These are phyloP conservation scores for Calonectria hawksworthii DNA, from an alignment of 2,329 filamentous ascomycete genomes.

Conservation along the genomic window DNA sequence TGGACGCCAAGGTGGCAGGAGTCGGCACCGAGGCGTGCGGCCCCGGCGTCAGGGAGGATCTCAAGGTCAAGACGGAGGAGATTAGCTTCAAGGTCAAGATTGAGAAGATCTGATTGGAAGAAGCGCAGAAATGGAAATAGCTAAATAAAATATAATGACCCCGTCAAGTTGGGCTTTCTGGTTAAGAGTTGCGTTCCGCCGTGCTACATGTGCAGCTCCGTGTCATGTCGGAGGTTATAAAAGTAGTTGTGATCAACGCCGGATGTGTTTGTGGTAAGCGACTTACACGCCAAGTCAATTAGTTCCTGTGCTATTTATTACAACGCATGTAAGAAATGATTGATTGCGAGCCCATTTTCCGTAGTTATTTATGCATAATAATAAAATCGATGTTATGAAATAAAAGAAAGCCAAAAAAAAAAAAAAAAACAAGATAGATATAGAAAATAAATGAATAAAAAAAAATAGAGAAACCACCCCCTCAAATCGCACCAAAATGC, in stretches of 20 bases:
- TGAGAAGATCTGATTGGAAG: slow-evolving; percentile 42
- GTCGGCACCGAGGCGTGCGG: slow-evolving; percentile 65
- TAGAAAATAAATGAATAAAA: not conserved
- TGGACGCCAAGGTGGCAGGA: slow-evolving; percentile 63
- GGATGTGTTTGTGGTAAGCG: too few species aligned
- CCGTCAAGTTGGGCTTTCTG: not conserved
- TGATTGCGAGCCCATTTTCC: not conserved
- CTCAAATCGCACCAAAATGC: not conserved
- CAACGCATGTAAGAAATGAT: too few species aligned
- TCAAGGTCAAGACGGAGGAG: slow-evolving; percentile 57
- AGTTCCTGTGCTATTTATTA: too few species aligned
- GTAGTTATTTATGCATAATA: too few species aligned
- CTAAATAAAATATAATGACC: not conserved
- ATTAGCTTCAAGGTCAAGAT: slow-evolving; percentile 59
- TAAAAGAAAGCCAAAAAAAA: not conserved
- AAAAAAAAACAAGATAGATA: too few species aligned
- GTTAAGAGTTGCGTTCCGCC: not conserved
- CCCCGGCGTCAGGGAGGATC: slow-evolving; percentile 60
- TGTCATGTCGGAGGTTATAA: not conserved
- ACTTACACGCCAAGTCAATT: not conserved
- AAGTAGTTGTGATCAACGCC: too few species aligned
- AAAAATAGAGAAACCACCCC: not conserved
- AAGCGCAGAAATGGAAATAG: not conserved
- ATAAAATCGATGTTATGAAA: too few species aligned
- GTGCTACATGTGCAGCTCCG: not conserved